Evolutionary conservation across 73 alveolate genomes (phyloP).

Genomic region (Tetrahymena elliotti): DNA sequence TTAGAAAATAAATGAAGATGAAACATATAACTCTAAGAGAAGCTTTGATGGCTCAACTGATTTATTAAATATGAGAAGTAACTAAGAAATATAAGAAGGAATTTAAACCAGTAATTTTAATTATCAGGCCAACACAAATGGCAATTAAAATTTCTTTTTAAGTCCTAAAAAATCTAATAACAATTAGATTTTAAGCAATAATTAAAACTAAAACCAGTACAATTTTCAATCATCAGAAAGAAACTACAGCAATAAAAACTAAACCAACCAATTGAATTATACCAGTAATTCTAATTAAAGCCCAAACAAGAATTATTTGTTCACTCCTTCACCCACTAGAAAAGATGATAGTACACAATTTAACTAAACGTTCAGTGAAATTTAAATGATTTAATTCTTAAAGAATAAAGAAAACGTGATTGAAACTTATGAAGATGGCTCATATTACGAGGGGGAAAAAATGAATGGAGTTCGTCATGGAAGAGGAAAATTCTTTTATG

Average conservation of each 20-base stretch:
- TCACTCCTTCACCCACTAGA: neutral
- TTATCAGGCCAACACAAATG: neutral
- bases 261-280: neutral
- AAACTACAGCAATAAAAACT: neutral
- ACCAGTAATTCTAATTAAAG: neutral
- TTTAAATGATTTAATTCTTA: neutral
- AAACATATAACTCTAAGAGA: neutral
- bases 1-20: neutral
- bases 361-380: neutral
- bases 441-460: conserved; percentile 32
- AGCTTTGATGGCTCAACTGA: neutral
- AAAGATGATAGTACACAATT: neutral
- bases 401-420: conserved; percentile 12
- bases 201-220: neutral
- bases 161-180: neutral
- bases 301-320: neutral
- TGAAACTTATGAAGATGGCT: conserved; percentile 25
- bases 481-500: conserved; percentile 22
- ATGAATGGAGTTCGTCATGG: conserved; percentile 38
- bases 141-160: neutral
- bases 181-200: neutral
- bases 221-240: neutral
- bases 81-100: neutral
- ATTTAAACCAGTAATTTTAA: neutral
- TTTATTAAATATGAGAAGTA: neutral